Percentiles rank a stretch among this genome's conserved stretches.
These are phyloP conservation scores for Oryza rufipogon DNA, from an alignment of 176 grass and related monocot genomes.

Conservation along the genomic window DNA sequence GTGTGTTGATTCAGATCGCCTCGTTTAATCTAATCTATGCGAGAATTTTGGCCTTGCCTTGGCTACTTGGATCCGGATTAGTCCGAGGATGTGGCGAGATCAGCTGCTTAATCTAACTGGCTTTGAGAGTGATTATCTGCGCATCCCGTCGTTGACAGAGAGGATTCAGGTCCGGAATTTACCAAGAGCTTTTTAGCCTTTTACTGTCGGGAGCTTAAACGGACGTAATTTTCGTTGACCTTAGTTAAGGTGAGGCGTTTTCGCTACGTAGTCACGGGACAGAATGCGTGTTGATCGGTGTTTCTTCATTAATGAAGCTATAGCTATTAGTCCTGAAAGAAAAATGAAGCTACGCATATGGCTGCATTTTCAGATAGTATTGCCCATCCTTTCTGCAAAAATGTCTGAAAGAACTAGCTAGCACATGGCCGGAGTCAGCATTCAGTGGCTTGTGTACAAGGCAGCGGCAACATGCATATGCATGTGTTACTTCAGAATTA, in stretches of 20 bases:
- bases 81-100: slow-evolving; percentile 31
- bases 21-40: slow-evolving; percentile 37
- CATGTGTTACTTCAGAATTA: slow-evolving; percentile 43
- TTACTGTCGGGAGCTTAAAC: background rate
- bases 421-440: slow-evolving; percentile 35
- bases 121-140: slow-evolving; percentile 4
- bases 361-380: slow-evolving; percentile 33
- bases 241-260: background rate
- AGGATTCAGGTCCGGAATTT: background rate
- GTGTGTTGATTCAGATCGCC: slow-evolving; percentile 11
- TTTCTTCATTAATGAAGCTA: slow-evolving; percentile 19
- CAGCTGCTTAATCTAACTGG: slow-evolving; percentile 9
- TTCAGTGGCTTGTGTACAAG: slow-evolving; percentile 7
- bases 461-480: background rate
- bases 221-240: background rate
- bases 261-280: background rate
- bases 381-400: slow-evolving; percentile 33
- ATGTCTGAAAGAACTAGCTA: background rate
- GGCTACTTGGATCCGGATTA: background rate
- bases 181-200: background rate
- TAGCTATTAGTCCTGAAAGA: background rate
- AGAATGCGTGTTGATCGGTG: slow-evolving; percentile 5
- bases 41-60: background rate
- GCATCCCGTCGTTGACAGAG: background rate
- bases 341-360: background rate